Conservation (phyloP, 805 yeast genomes). For the Pachysolen tannophilus region DNA sequence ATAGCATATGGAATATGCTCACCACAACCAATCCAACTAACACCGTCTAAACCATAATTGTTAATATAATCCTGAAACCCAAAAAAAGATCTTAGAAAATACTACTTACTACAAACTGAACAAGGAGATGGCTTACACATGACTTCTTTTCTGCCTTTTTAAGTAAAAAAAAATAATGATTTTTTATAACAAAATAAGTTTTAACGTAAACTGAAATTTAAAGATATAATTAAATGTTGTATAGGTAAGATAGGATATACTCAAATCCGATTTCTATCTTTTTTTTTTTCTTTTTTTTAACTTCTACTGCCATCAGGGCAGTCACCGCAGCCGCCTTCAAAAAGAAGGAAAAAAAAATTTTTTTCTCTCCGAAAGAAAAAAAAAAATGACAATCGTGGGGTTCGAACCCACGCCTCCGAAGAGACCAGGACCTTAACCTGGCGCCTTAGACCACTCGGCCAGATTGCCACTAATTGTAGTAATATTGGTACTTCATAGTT, state of each 20-base stretch:
- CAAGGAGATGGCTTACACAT: conserved; percentile 31
- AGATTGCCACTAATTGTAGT: conserved; percentile 34
- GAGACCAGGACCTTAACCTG: conserved; percentile 76
- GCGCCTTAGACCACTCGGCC: conserved; percentile 73
- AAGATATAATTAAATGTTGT: no score
- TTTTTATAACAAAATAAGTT: no score
- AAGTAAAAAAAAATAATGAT: no score
- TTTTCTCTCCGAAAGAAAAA: conserved; percentile 18
- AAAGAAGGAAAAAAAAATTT: no score
- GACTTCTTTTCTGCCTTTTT: background rate
- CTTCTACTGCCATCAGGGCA: no score
- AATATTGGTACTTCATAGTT: background rate
- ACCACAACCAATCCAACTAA: conserved; percentile 40
- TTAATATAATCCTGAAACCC: no score
- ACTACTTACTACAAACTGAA: conserved; percentile 20
- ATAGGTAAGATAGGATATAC: no score
- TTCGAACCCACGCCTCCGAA: conserved; percentile 85
- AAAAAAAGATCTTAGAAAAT: background rate
- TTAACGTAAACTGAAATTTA: no score
- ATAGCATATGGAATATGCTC: conserved; percentile 33
- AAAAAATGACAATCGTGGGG: conserved; percentile 67
- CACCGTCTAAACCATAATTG: conserved; percentile 12
- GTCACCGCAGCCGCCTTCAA: no score
- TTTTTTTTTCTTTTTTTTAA: no score
- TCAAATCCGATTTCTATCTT: no score